Conservation (phyloP, 2,329 filamentous ascomycete species). For the Colletotrichum acutatum region DNA sequence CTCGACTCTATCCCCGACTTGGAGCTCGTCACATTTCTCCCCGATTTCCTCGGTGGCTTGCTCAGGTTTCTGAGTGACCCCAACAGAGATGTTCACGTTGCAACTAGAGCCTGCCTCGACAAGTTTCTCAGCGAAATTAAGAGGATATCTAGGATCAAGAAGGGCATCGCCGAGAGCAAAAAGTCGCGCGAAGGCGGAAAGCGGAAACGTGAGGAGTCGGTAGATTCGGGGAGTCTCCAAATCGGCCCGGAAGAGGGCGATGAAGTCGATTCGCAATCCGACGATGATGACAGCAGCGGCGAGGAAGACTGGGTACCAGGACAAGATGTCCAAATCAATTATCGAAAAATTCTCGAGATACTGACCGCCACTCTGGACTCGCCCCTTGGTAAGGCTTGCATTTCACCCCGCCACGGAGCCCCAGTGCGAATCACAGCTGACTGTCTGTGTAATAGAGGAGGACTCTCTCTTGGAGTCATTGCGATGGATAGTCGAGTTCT, state of each 20-base stretch:
- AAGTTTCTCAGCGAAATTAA: conserved; percentile 94
- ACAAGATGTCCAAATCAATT: conserved; percentile 95
- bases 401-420: neutral
- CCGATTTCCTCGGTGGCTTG: conserved; percentile 89
- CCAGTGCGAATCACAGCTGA: neutral
- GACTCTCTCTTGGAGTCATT: conserved; percentile 91
- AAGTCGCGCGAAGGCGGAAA: conserved; percentile 76
- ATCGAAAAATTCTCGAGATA: conserved; percentile 91
- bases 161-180: conserved; percentile 87
- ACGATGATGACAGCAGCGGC: conserved; percentile 68
- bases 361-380: conserved; percentile 89
- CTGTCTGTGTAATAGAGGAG: conserved; percentile 70
- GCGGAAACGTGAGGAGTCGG: conserved; percentile 75
- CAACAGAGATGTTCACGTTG: conserved; percentile 93
- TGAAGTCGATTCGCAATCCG: conserved; percentile 67
- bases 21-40: conserved; percentile 91
- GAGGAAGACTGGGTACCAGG: conserved; percentile 98
- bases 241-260: conserved; percentile 70
- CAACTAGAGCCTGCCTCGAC: conserved; percentile 88
- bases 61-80: conserved; percentile 93
- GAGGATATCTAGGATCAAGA: conserved; percentile 91
- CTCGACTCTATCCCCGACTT: conserved; percentile 97
- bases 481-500: conserved; percentile 94
- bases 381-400: conserved; percentile 69
- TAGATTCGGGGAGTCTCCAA: conserved; percentile 72